Base-by-base conservation (phyloP, 345 rosid species). In the Ricinus communis region DNA sequence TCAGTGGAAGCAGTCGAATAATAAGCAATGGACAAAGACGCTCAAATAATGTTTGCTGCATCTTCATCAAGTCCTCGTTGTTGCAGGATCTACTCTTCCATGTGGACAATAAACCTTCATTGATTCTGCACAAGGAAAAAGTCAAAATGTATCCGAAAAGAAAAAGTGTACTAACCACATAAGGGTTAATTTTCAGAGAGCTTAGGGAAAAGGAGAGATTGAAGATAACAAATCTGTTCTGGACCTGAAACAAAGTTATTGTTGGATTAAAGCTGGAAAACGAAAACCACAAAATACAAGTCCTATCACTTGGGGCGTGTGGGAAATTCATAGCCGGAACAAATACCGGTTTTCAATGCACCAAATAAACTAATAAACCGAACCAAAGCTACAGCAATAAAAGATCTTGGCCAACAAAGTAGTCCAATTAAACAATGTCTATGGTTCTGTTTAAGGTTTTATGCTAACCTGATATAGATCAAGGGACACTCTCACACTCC, bases 1-100 rank as follows among this genome's bases (percentile, higher is more conserved):
- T 82, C 69, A 91, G 71, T 8, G 98, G 98, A 82, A 93, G 98
- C 68, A 93, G 62, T 77, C 91, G 86, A 71, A 93, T 74, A 58
- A 93, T 74, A 70, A 93, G 98, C 72, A 93, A 66, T 7, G 98
- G 98, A 82, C 93, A 91, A 65, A 93, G 96, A 64, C 79, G 90
- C 65, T 85, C 87, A 87, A 88, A 93, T 46, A 93, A 80, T 66
- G 71, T 76, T 63, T 80, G 87, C 75, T 85, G 86, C 76, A 79
- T 71, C 66, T 54, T 72, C 69, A 64, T 33, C 4, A 70, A 72
- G 56, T 81, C 82, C 43, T 80, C 83, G 62, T 75, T 67, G 52
- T 76, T 47, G 73, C 13, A 47, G 27, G 76, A 77, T 75, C 49
- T 72, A 63, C 72, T 76, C 50, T 76, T 86, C 82, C 81, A 69